Evolutionary conservation across 345 rosid genomes (phyloP), one percentile per base, ranked within the genome.

Genomic region (Dovyalis caffra): DNA sequence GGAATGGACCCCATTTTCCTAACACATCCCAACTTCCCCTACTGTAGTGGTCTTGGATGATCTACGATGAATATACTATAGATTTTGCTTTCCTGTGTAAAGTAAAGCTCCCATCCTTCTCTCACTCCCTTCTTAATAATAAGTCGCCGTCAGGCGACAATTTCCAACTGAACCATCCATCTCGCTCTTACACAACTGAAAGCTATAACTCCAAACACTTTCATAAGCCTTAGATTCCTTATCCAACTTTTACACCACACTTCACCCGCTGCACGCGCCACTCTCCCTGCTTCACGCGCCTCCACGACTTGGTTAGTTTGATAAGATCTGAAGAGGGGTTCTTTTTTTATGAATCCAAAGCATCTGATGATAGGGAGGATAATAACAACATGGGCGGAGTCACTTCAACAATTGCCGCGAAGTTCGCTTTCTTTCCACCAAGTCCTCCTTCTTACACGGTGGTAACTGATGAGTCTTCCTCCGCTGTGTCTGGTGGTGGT

Each of bases 341-440:
- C 45, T 64, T 47, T 40, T 29, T 82, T 76, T 80, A 85, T 84
- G 88, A 85, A 75, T 61, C 47, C 66, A 53, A 68, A 51, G 79
- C 77, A 72, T 84, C 83, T 80, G 74, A 84, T 85, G 85, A 80
- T 68, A 47, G 45, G 40, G 76, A 56, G 75, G 84, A 77, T 66
- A 43, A 43, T 0, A 23, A 26, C 18, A 35, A 62, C 37, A 93
- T 95, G 99, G 99, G 99, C 83, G 99, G 91, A 53, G 99, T 95
- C 35, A 95, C 98, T 45, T 95, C 99, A 76, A 87, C 97, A 66
- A 93, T 95, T 75, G 99, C 99, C 57, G 90, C 99, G 14, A 95
- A 95, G 81, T 95, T 95, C 83, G 98, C 99, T 8, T 95, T 93
- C 79, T 95, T 95, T 85, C 99, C 98, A 78, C 99, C 99, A 49